A percentile compares a stretch with the other conserved stretches of the same genome.
These are phyloP conservation scores for Chytridium lagenaria DNA, from an alignment of 371 early-diverging fungal species.

Conservation along the genomic window DNA sequence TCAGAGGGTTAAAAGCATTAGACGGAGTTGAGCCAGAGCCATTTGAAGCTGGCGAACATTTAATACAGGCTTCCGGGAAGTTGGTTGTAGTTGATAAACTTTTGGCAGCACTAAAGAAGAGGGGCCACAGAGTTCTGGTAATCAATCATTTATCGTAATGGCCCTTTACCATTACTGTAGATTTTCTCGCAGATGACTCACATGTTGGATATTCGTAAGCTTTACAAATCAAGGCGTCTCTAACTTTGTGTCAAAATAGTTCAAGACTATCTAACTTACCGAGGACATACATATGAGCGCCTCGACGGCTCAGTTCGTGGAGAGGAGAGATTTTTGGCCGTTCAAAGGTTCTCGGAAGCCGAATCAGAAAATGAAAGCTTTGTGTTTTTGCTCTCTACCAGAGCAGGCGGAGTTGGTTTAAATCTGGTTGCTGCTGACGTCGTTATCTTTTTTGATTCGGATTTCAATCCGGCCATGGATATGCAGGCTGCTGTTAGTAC, in stretches of 20 bases:
- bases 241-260: too few relatives aligned
- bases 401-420: conserved; percentile 99
- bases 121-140: conserved; percentile 87
- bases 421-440: conserved; percentile 99
- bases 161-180: background rate
- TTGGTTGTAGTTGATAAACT: conserved; percentile 85
- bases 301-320: conserved; percentile 86
- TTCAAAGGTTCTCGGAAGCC: conserved; percentile 8
- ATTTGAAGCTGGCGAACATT: conserved; percentile 41
- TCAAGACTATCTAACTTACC: conserved; percentile 83
- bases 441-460: conserved; percentile 98
- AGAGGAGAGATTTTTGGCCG: conserved; percentile 24
- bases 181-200: conserved; percentile 92
- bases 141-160: too few relatives aligned
- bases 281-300: conserved; percentile 90
- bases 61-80: conserved; percentile 95
- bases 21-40: conserved; percentile 52
- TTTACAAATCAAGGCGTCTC: too few relatives aligned
- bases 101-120: conserved; percentile 82
- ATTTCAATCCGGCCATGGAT: conserved; percentile 99
- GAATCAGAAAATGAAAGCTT: conserved; percentile 62
- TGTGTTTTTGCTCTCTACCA: conserved; percentile 96
- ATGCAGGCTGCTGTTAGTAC: conserved; percentile 69
- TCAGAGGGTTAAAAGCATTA: background rate
- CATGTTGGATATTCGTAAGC: too few relatives aligned